Base-by-base conservation (phyloP, 2,329 filamentous ascomycete genomes). In the Xylaria sp. region DNA sequence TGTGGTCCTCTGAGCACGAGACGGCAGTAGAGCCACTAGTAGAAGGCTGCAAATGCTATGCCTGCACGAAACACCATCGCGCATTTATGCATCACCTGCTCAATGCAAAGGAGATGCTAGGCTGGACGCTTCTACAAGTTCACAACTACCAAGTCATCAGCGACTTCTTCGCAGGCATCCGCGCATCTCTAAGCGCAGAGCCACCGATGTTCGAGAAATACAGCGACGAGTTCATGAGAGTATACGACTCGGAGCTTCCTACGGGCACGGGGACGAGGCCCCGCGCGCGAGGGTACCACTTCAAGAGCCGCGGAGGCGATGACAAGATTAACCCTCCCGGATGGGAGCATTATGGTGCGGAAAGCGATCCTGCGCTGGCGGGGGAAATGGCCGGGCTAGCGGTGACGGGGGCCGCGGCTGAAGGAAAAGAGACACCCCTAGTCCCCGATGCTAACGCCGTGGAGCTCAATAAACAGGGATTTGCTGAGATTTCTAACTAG, bases 81-180 rank as follows among this genome's bases (percentile, higher is more conserved):
- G 95, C 96, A 0, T 99, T 93, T 79, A 77, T 99, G 42, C 91
- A 94, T 72, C 96, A 99, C 79, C 85, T 98, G 0, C 87, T 99
- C 5, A 86, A 89, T 55, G 94, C 96, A 0, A 97, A 94, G 77
- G 96, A 99, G 80, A 98, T 99, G 96, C 88, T 98, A 4, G 95
- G 92, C 27, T 99, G 96, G 96, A 92, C 91, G 0, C 85, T 99
- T 7, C 85, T 99, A 7, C 95, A 98, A 79, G 86, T 97, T 3
- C 96, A 99, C 81, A 99, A 99, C 78, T 90, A 97, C 78, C 85
- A 90, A 69, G 81, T 92, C 7, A 80, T 97, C 61, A 85, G 88
- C 54, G 75, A 81, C 0, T 97, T 98, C 82, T 97, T 98, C 79
- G 79, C 82, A 0, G 86, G 84, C 0, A 83, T 97, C 6, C 89